Conservation (phyloP, 2,329 filamentous ascomycete species). For the Cryphonectria carpinicola region DNA sequence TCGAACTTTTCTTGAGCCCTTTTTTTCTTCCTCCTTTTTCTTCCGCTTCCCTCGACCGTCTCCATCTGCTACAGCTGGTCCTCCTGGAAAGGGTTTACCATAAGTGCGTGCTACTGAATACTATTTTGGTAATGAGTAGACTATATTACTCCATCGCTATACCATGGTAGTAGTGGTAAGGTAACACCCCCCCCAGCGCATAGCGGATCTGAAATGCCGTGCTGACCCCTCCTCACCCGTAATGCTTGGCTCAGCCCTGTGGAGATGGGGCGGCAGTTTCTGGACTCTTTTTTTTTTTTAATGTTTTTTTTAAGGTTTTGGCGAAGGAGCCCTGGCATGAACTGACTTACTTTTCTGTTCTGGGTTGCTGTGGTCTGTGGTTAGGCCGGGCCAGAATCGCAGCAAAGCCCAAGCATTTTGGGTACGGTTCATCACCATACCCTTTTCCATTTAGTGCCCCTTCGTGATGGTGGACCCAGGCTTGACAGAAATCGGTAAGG, state of each 20-base stretch:
- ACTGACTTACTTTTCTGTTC: background rate
- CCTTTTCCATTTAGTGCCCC: background rate
- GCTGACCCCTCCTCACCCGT: background rate
- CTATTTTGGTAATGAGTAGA: background rate
- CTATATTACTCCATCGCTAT: background rate
- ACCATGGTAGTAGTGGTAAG: background rate
- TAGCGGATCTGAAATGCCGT: background rate
- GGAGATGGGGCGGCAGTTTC: background rate
- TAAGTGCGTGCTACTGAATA: background rate
- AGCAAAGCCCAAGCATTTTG: background rate
- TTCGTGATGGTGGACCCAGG: background rate
- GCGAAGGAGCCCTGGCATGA: background rate
- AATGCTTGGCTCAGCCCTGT: constrained; percentile 5
- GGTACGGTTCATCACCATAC: background rate
- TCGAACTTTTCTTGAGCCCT: too few relatives aligned
- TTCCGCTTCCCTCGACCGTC: background rate
- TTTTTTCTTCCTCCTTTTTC: too few relatives aligned
- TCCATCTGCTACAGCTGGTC: background rate
- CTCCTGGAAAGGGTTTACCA: background rate
- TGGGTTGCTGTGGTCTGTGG: background rate
- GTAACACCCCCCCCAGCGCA: background rate
- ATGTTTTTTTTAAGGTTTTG: background rate
- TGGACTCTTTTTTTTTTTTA: too few relatives aligned
- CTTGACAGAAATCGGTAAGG: background rate
- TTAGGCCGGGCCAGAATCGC: background rate